Evolutionary conservation across 2,329 filamentous ascomycete species (phyloP).

Genomic region (Diaporthe caulivora): DNA sequence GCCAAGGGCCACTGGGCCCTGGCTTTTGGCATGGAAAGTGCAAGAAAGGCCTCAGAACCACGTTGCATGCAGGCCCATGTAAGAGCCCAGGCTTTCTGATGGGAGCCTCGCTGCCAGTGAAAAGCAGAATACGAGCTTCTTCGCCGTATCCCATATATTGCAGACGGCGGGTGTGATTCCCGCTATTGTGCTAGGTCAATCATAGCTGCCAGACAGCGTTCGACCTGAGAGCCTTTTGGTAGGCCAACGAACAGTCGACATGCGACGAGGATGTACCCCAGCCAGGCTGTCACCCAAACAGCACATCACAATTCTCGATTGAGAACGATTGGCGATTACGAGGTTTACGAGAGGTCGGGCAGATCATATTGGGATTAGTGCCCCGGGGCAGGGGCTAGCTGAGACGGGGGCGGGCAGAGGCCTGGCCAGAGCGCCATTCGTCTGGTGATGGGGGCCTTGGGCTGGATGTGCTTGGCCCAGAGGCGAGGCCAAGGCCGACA

Average conservation of each 20-base stretch:
- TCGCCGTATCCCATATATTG: background rate
- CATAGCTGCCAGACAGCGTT: background rate
- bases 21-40: background rate
- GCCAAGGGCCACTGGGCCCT: background rate
- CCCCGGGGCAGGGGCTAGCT: background rate
- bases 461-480: background rate
- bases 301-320: conserved; percentile 14
- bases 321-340: conserved; percentile 23
- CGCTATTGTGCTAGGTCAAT: background rate
- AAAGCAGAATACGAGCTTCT: background rate
- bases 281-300: background rate
- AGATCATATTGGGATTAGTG: background rate
- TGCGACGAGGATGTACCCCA: conserved; percentile 24
- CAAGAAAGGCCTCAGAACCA: background rate
- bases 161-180: background rate
- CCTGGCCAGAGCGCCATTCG: background rate
- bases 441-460: background rate
- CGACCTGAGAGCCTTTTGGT: background rate
- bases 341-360: conserved; percentile 1
- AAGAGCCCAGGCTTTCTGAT: background rate
- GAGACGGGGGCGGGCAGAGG: background rate
- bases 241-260: background rate
- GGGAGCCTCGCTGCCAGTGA: background rate
- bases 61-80: background rate
- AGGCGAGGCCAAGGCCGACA: background rate